Conservation (phyloP, 768 basidiomycete species). For the Steccherinum ochraceum region DNA sequence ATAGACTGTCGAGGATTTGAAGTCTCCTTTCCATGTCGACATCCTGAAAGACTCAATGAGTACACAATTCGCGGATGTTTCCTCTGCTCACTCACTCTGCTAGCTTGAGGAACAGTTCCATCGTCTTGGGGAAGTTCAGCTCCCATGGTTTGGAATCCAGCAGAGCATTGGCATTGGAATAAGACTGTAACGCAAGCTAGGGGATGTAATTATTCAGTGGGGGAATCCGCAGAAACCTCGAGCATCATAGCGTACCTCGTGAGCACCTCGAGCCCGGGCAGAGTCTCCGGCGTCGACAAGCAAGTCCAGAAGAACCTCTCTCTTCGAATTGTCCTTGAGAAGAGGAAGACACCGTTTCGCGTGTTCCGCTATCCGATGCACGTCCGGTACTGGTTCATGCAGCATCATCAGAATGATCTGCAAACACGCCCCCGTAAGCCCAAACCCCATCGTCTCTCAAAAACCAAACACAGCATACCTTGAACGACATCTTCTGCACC, state of each 20-base stretch:
- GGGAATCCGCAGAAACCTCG: not conserved
- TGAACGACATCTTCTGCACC: slow-evolving; percentile 63
- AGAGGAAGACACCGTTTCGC: slow-evolving; percentile 62
- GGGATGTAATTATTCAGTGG: not conserved
- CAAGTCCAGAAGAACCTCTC: slow-evolving; percentile 54
- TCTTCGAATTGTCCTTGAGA: slow-evolving; percentile 52
- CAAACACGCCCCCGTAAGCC: slow-evolving; percentile 2
- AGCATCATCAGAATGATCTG: slow-evolving; percentile 71
- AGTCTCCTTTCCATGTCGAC: slow-evolving; percentile 62
- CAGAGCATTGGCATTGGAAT: slow-evolving; percentile 51
- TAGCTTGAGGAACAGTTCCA: slow-evolving; percentile 47
- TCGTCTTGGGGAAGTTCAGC: slow-evolving; percentile 39
- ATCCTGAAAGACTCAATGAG: slow-evolving; percentile 39
- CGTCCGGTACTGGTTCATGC: slow-evolving; percentile 53
- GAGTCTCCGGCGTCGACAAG: slow-evolving; percentile 66
- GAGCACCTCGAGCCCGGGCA: slow-evolving; percentile 66
- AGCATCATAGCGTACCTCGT: slow-evolving; percentile 43
- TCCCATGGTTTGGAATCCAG: slow-evolving; percentile 50
- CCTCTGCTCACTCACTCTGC: slow-evolving; percentile 66
- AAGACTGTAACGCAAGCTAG: slow-evolving; percentile 58
- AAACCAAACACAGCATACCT: slow-evolving; percentile 31
- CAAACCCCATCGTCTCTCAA: no score
- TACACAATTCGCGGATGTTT: no score
- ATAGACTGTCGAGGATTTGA: slow-evolving; percentile 43
- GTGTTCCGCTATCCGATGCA: slow-evolving; percentile 66